Base-by-base conservation (phyloP, 441 rosid genomes). In the Erodium moschatum region DNA sequence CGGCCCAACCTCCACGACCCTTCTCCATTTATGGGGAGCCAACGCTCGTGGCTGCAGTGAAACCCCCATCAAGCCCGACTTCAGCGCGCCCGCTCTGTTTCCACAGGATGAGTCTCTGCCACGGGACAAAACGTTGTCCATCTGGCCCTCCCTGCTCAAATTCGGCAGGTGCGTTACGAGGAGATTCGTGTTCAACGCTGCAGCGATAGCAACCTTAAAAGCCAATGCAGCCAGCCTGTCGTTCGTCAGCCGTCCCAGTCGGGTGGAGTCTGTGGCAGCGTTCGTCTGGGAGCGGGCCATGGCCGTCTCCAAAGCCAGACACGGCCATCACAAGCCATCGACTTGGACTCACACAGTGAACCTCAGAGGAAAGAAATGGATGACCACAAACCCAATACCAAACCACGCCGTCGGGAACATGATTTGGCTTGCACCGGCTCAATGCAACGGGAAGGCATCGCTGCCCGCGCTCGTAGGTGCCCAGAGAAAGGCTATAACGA, bases 1-100 rank as follows among this genome's bases (percentile, higher is more conserved):
- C 54, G 54, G 54, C 54, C 54, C 54, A 0, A 48, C 54, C 54
- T 48, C 54, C 54, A 48, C 54, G 4, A 48, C 54, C 54, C 54
- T 48, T 13, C 54, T 48, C 54, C 54, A 48, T 12, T 12, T 48
- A 1, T 48, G 54, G 54, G 15, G 54, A 11, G 54, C 54, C 54
- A 48, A 48, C n/a, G 54, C 54, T 13, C 54, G 54, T 5, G 54
- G 54, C 5, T 48, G 54, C 54, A 13, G 16, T 12, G 54, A n/a
- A 1, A 48, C 54, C 0, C 54, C 54, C 2, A 12, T n/a, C n/a
- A 48, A 12, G 54, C 54, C 54, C 1, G 54, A 48, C 16, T 48
- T 48, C 16, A 48, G 54, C 15, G 54, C 54, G 12, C 54, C 54
- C 5, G 12, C 16, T 11, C 54, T 48, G 54, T 48, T 48, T 48